Evolutionary conservation across 2,329 filamentous ascomycete species (phyloP), one percentile per base, ranked within the genome.

Genomic region (Claviceps capensis): DNA sequence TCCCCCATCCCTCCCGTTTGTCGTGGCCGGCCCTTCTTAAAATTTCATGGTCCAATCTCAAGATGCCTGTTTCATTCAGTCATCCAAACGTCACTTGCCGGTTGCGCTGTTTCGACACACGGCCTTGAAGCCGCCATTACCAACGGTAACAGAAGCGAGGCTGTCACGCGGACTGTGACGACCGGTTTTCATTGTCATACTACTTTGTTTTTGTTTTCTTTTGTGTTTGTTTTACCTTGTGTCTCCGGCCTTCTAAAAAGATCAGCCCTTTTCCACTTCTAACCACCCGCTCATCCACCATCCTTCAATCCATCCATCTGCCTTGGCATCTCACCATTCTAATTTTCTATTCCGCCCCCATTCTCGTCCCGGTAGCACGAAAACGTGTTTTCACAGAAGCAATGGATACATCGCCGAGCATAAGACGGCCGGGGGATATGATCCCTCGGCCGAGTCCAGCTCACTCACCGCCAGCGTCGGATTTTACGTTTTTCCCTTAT

Each of bases 401-500:
- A 36, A 53, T 53, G 52, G 47, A 47, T 22, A 45, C 14, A 41
- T 13, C 40, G 11, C 51, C 49, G 46, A 42, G 45, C 14, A 5
- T 38, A 9, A 46, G 38, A 19, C 47, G 49, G 19, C 52, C 49
- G 3, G 41, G 47, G 8, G 49, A 54, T 22, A 47, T 49, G n/a
- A 52, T 52, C 14, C 45, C 52, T 36, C 50, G 49, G 37, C 52
- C 52, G 7, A 17, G 36, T 13, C 52, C 52, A 6, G 46, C 47
- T 34, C 47, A 44, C 23, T 9, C 50, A 34, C 9, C 34, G 22
- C 17, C n/a, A 13, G 26, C 43, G 16, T 37, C 46, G 9, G 41
- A 42, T 9, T 17, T 17, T 5, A 19, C 52, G 2, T 42, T 48
- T 38, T 23, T 23, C n/a, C 41, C 42, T 16, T 26, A 13, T 26